Base-by-base conservation (phyloP, 75 land plant species). In the Chamaecyparis obtusa region DNA sequence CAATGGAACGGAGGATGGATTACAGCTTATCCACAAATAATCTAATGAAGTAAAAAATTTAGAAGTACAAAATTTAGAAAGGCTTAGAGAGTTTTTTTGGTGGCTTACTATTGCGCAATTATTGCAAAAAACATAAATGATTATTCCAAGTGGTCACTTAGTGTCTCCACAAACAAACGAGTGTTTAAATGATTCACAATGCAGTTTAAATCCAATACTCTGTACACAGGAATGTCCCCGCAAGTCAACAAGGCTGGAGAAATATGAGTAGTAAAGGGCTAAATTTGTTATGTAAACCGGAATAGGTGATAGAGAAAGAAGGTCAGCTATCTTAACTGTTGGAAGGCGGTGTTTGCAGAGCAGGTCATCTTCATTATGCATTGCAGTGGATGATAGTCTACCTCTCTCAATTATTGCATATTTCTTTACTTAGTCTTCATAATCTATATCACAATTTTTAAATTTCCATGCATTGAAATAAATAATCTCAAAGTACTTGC, bases 101-200 rank as follows among this genome's bases (percentile, higher is more conserved):
- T 83, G 87, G 78, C 44, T 14, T 48, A 8, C 55, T 89, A 27
- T 97, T 95, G 99, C 90, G 94, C 90, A 96, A 96, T 69, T 98
- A 97, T 84, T 97, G 99, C 98, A 97, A 92, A 85, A n/a, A 39
- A 39, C 41, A 93, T 89, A 93, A 96, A 57, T 97, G 98, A 94
- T 94, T 83, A 72, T 90, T 64, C 92, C 95, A 55, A 91, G 92
- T 9, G 46, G 79, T 56, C 98, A 95, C 55, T 24, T 91, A 48
- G 86, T 60, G 86, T 97, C 13, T 57, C 83, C 74, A 86, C 87
- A 7, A 86, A 90, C 71, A 90, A 89, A 69, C 76, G 88, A 46
- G 75, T 35, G 86, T 97, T 49, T 85, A 84, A 49, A 95, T 94
- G 85, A 19, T 55, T 86, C 98, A 94, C 87, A 88, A 89, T 91